phyloP scores from a whole-genome alignment of 371 early-diverging fungal species.

The Apophysomyces sp. region DNA sequence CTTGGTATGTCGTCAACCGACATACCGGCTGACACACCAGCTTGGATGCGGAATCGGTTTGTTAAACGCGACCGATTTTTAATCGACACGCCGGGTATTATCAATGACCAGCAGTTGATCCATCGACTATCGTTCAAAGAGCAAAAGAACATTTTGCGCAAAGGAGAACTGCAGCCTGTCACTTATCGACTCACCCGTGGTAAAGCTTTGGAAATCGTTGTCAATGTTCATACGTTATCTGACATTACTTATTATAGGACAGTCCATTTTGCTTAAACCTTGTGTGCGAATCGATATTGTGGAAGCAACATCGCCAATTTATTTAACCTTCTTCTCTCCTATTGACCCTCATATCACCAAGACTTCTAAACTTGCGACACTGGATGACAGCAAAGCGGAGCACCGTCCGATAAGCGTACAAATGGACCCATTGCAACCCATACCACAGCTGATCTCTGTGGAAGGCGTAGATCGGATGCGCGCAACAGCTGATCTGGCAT shows the following conservation, averaged over 20 bases:
- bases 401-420: conserved; percentile 10
- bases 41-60: conserved; percentile 18
- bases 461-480: conserved; percentile 46
- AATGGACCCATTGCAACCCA: conserved; percentile 16
- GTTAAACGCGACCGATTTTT: conserved; percentile 50
- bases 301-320: conserved; percentile 41
- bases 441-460: conserved; percentile 30
- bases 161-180: conserved; percentile 47
- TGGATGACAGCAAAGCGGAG: conserved; percentile 4
- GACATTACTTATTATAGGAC: conserved; percentile 17
- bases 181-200: conserved; percentile 55
- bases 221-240: neutral
- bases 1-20: conserved; percentile 28
- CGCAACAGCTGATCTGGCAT: conserved; percentile 59
- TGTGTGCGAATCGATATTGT: conserved; percentile 65
- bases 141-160: conserved; percentile 46
- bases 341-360: conserved; percentile 59
- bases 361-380: conserved; percentile 44
- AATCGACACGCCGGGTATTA: conserved; percentile 70
- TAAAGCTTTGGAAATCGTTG: neutral
- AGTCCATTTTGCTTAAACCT: conserved; percentile 61
- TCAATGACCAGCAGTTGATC: conserved; percentile 55
- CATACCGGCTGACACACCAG: neutral
- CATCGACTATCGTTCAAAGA: conserved; percentile 49
- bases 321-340: conserved; percentile 59